Evolutionary conservation across 139 green algal genomes (phyloP).

Genomic region (Volvox reticuliferus): DNA sequence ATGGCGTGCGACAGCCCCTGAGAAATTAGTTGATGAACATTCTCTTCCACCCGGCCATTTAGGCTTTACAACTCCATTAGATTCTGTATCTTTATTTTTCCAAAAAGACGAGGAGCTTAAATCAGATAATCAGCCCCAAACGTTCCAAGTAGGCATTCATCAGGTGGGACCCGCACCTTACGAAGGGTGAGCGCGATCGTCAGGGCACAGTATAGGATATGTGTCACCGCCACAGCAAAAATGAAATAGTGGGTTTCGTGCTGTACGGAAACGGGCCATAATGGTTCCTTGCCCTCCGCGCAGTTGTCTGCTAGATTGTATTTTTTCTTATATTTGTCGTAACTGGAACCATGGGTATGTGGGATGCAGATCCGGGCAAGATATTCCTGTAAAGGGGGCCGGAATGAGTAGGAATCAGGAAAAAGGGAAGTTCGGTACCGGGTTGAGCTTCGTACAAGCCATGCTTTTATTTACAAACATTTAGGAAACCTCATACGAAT

Average conservation of each 20-base stretch:
- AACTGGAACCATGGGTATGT: background rate
- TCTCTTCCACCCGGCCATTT: too few species aligned
- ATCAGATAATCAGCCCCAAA: too few species aligned
- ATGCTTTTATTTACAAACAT: too few species aligned
- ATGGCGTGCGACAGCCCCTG: too few species aligned
- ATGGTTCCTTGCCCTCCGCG: constrained; percentile 7
- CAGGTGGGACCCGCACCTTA: constrained; percentile 1
- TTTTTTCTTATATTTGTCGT: constrained; percentile 13
- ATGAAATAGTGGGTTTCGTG: constrained; percentile 53
- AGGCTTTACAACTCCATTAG: too few species aligned
- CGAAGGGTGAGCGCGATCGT: constrained; percentile 34
- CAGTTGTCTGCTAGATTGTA: constrained; percentile 17
- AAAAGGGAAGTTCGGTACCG: too few species aligned
- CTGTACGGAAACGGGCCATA: constrained; percentile 48
- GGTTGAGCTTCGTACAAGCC: too few species aligned
- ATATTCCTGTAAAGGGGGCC: background rate
- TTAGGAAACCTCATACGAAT: too few species aligned
- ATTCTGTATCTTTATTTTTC: too few species aligned
- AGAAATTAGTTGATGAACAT: background rate
- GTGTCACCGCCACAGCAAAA: constrained; percentile 44
- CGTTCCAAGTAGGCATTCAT: too few species aligned
- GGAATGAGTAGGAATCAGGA: background rate
- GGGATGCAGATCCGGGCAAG: constrained; percentile 42
- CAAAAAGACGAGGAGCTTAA: too few species aligned
- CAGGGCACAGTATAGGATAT: constrained; percentile 38